Conservation (phyloP, 306 rosid genomes). For the apple (Malus domestica) region DNA sequence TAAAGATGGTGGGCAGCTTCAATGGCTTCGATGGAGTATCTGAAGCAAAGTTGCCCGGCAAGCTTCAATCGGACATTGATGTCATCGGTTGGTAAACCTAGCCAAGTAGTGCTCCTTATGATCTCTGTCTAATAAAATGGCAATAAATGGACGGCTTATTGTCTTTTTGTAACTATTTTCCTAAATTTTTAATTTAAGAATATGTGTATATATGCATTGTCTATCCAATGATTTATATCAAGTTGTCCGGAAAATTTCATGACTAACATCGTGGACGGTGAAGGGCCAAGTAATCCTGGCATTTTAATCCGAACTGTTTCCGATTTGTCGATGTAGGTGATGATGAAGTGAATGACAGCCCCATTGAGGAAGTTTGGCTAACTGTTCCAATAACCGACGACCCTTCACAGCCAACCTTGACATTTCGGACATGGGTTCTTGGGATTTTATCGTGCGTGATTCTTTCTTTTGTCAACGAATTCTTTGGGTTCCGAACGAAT, state of each 20-base stretch:
- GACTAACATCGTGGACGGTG: neutral
- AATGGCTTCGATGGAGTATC: slow-evolving; percentile 15
- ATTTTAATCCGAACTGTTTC: neutral
- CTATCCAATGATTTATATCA: neutral
- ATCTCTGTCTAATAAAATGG: neutral
- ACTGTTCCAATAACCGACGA: slow-evolving; percentile 67
- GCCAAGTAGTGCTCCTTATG: neutral
- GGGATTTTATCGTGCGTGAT: slow-evolving; percentile 51
- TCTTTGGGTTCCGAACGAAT: slow-evolving; percentile 57
- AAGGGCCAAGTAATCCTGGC: neutral
- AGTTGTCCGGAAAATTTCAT: neutral
- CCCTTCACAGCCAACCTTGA: slow-evolving; percentile 51
- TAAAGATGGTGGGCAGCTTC: slow-evolving; percentile 8
- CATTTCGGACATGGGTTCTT: slow-evolving; percentile 83
- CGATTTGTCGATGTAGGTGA: slow-evolving; percentile 20
- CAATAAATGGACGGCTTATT: neutral
- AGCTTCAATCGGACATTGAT: slow-evolving; percentile 7
- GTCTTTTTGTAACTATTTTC: no score
- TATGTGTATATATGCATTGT: neutral
- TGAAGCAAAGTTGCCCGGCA: neutral
- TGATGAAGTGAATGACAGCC: slow-evolving; percentile 45
- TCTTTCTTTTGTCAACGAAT: slow-evolving; percentile 72
- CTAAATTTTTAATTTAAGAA: neutral
- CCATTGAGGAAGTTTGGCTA: slow-evolving; percentile 80
- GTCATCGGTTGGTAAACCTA: slow-evolving; percentile 2